A percentile compares a stretch with the other conserved stretches of the same genome.
Conservation (phyloP, 257 asterid genomes). For the Handroanthus guayacan region DNA sequence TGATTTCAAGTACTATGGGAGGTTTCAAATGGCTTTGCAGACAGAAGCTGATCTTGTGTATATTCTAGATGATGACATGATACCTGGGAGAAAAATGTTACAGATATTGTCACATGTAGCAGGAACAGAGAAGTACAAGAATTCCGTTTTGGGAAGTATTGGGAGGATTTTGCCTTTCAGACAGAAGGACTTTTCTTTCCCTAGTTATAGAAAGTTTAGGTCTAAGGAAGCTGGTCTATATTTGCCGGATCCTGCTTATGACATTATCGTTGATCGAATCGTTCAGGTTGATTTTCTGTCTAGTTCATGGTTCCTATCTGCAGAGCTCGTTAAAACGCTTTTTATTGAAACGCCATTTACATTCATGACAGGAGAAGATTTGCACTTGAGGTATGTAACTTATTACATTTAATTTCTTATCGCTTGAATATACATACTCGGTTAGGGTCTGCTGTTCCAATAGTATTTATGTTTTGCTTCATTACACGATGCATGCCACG, state of each 20-base stretch:
- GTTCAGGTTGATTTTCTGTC: constrained; percentile 95
- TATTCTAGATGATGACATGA: constrained; percentile 92
- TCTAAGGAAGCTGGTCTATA: constrained; percentile 95
- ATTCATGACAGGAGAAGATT: constrained; percentile 91
- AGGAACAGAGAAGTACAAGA: constrained; percentile 86
- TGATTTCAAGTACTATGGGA: constrained; percentile 92
- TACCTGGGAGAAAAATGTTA: constrained; percentile 85
- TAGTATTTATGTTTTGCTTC: too few relatives aligned
- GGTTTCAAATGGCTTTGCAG: constrained; percentile 92
- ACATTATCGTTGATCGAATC: constrained; percentile 67
- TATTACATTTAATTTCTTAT: too few relatives aligned
- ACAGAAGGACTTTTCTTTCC: constrained; percentile 81
- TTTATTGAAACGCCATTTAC: constrained; percentile 90
- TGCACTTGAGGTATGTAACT: constrained; percentile 76
- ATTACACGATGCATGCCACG: too few relatives aligned
- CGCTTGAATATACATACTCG: too few relatives aligned
- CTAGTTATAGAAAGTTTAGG: constrained; percentile 85
- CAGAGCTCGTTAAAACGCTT: constrained; percentile 82
- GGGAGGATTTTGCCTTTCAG: constrained; percentile 93
- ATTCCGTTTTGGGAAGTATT: constrained; percentile 87
- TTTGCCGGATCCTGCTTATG: constrained; percentile 97
- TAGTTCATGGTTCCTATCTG: constrained; percentile 94
- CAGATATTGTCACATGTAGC: constrained; percentile 83
- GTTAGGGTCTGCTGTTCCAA: too few relatives aligned
- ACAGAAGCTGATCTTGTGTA: constrained; percentile 86